Base-by-base conservation (phyloP, 495 filamentous ascomycete genomes). In the Cercophora newfieldiana region DNA sequence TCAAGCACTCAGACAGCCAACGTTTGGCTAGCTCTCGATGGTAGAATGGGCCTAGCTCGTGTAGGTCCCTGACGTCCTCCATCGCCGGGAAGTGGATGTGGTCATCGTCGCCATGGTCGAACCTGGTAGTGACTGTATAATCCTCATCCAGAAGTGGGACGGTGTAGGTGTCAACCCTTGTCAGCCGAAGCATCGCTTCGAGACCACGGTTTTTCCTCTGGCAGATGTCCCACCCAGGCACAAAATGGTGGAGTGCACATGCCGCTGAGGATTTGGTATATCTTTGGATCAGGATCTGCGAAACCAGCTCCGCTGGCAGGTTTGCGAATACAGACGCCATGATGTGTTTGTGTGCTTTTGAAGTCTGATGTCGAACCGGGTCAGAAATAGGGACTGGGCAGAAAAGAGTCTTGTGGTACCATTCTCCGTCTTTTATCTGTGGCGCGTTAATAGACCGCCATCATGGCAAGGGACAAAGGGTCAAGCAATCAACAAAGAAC, bases 141-240 rank as follows among this genome's bases (percentile, higher is more conserved):
- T 47, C 3, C 10, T 44, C 1, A 18, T 12, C 21, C 1, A 19
- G 37, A 7, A n/a, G 16, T 12, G 63, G 67, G 0, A 63, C 29
- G 47, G 19, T 59, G 59, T 71, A 71, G 3, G 31, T 63, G 31
- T 68, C 63, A 33, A 66, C 58, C 56, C 66, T 64, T 14, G 55
- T 54, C 50, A 18, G 51, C 33, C 62, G 59, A n/a, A 63, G 21
- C 29, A 63, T 16, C 16, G 18, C n/a, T 1, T 71, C 58, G 55
- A 63, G 56, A 14, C 22, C 22, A 16, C 21, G 59, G 14, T 29
- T 29, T 18, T 25, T 29, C 19, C 33, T 48, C 6, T 21, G 3
- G 59, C 69, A 71, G 60, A 71, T 16, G 24, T 21, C 0, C 66
- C 66, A 68, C 6, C 61, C 58, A 7, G 63, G 51, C 59, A 59